A percentile compares a stretch with the other conserved stretches of the same genome.
phyloP scores from a whole-genome alignment of 495 filamentous ascomycete species.

The Usnea hakonensis region DNA sequence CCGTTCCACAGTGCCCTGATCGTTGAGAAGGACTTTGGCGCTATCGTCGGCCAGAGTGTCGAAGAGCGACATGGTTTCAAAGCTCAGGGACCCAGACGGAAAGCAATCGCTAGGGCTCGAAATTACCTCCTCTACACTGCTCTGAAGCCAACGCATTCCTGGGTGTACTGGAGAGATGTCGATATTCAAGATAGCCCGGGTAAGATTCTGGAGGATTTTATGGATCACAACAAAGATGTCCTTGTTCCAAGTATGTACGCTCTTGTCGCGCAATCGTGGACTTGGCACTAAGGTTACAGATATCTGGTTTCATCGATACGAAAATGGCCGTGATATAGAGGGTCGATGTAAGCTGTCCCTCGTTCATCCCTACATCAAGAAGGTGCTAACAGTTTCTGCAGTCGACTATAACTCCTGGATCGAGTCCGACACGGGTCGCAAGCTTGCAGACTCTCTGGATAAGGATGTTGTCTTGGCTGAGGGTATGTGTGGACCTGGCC shows the following conservation, averaged over 20 bases:
- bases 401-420: constrained; percentile 99
- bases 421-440: constrained; percentile 76
- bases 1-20: constrained; percentile 79
- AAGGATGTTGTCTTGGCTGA: constrained; percentile 81
- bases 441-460: constrained; percentile 60
- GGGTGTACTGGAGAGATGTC: constrained; percentile 98
- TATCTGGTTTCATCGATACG: constrained; percentile 95
- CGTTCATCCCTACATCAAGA: constrained; percentile 4
- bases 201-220: constrained; percentile 88
- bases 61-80: constrained; percentile 76
- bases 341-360: constrained; percentile 36
- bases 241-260: constrained; percentile 80
- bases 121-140: constrained; percentile 86
- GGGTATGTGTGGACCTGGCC: constrained; percentile 41
- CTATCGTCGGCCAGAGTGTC: constrained; percentile 60
- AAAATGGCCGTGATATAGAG: constrained; percentile 77
- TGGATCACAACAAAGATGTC: constrained; percentile 86
- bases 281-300: constrained; percentile 44
- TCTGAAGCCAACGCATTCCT: constrained; percentile 86
- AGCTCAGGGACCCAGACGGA: constrained; percentile 84
- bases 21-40: constrained; percentile 83
- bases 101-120: constrained; percentile 79
- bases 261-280: neutral
- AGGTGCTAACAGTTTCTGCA: constrained; percentile 30
- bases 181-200: constrained; percentile 88